Evolutionary conservation across 179 eudicot genomes (phyloP), one percentile per base, ranked within the genome.

Genomic region (Beta macrorhiza): DNA sequence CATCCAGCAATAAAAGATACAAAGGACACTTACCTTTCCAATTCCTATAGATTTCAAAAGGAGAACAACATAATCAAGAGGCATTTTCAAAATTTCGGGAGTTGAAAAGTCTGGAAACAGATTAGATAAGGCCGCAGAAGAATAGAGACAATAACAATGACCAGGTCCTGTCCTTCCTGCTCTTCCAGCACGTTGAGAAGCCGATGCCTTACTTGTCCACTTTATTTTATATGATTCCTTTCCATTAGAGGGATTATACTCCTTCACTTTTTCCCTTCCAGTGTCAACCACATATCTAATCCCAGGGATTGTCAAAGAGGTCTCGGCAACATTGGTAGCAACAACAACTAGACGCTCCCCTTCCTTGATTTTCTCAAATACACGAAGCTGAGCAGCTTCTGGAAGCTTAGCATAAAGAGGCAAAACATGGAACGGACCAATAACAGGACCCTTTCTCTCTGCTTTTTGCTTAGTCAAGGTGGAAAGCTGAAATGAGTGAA

Each of bases 141-240:
- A 90, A 86, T 94, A 97, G 62, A 97, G 91, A 78, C 92, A 91
- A 85, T 92, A 97, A 77, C 99, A 97, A 72, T 93, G 97, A 83
- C 98, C 98, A 72, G 99, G 97, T 59, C 93, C 93, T 3, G 99
- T 97, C 89, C 99, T 92, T 87, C 99, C 99, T 74, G 99, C 97
- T 88, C 99, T 90, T 85, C 99, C 98, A 47, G 97, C 93, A 68
- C 98, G 97, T 83, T 97, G 99, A 16, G 89, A 81, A 78, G 98
- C 98, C 63, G 99, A 97, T n/a, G 97, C 99, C 82, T 94, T 89
- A 79, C 98, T 97, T 86, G 94, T 97, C 97, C 97, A 94, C 82
- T 94, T 91, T 78, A 97, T 81, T 80, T 94, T 92, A 91, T 87
- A 97, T 13, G 93, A 83, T 85, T 94, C 99, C 90, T 92, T 91